Evolutionary conservation across 2,329 filamentous ascomycete species (phyloP).

Genomic region (Chaetomiaceae sp.): DNA sequence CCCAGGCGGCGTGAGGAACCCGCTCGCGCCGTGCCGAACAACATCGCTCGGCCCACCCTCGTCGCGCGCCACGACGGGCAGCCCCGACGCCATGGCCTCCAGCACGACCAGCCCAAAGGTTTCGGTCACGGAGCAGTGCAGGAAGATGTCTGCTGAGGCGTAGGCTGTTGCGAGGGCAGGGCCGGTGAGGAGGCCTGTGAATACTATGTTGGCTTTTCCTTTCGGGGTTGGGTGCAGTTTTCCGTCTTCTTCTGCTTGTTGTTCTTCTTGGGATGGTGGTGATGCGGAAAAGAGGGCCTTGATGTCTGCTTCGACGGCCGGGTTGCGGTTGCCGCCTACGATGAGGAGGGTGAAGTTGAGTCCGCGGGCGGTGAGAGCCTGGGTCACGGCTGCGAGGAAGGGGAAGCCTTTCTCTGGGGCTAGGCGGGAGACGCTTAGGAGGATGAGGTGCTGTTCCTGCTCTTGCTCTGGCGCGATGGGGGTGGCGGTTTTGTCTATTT

Average conservation of each 20-base stretch:
- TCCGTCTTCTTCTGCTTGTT: too few species aligned
- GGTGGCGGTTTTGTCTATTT: not conserved
- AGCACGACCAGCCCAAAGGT: constrained; percentile 9
- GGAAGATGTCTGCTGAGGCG: constrained; percentile 2
- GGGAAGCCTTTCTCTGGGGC: constrained; percentile 7
- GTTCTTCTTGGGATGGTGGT: too few species aligned
- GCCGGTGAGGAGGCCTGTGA: not conserved
- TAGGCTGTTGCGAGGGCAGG: constrained; percentile 3
- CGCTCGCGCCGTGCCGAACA: constrained; percentile 5
- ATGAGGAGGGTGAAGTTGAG: not conserved
- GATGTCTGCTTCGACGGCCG: constrained; percentile 1
- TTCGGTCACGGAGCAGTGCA: constrained; percentile 6
- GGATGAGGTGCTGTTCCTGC: not conserved
- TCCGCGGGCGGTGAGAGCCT: not conserved
- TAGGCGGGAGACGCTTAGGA: constrained; percentile 2
- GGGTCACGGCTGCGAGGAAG: not conserved
- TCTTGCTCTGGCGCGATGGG: not conserved
- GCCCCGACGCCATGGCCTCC: constrained; percentile 4
- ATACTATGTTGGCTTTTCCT: not conserved
- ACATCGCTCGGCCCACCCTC: constrained; percentile 7
- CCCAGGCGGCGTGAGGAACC: not conserved
- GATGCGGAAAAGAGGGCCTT: constrained; percentile 1
- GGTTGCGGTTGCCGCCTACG: constrained; percentile 3
- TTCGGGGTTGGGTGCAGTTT: not conserved
- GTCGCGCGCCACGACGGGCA: constrained; percentile 7